Evolutionary conservation across 2,329 filamentous ascomycete genomes (phyloP), one percentile per base, ranked within the genome.

Genomic region (Monosporascus cannonballus): DNA sequence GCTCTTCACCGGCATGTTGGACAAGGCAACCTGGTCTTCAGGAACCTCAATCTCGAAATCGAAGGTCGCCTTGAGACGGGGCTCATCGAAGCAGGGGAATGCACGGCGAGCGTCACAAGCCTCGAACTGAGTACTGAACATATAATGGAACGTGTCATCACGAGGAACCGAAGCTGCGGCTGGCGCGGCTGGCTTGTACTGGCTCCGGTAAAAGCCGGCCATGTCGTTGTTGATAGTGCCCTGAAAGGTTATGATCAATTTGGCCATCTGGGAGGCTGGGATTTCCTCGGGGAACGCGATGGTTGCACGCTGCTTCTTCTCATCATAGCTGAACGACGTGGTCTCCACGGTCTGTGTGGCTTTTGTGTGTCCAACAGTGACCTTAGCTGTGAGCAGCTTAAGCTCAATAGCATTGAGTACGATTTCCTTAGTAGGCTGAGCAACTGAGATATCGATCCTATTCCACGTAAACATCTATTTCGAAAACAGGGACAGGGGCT

Each of bases 61-160:
- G 66, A 96, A 97, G 2, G 91, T 93, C 11, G 94, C 90, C 75
- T 99, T 99, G 59, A 97, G 80, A 65, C 96, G 96, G 42, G 94
- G 94, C 75, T 99, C 94, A 67, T 99, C 94, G 66, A 97, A 97
- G 75, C 94, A 99, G 47, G 94, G 94, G 73, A 99, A 96, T 8
- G 94, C 93, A 60, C 92, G 82, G 59, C 94, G 87, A 56, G 94
- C 94, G 73, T 99, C 94, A 66, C 91, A 96, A 46, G 92, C 87
- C 76, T 99, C 94, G 67, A 99, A 99, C 69, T 99, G 94, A 48
- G 94, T 99, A 76, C 90, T 96, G 71, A 96, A 77, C 89, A 93
- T 92, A 67, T 81, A 81, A 69, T 84, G 81, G 67, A 78, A 82
- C 63, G 84, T 78, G 47, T 78, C 77, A 58, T 86, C 90, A 65